These are phyloP conservation scores for Microcyclospora tardicrescens DNA, from an alignment of 2,329 filamentous ascomycete species.

Conservation along the genomic window DNA sequence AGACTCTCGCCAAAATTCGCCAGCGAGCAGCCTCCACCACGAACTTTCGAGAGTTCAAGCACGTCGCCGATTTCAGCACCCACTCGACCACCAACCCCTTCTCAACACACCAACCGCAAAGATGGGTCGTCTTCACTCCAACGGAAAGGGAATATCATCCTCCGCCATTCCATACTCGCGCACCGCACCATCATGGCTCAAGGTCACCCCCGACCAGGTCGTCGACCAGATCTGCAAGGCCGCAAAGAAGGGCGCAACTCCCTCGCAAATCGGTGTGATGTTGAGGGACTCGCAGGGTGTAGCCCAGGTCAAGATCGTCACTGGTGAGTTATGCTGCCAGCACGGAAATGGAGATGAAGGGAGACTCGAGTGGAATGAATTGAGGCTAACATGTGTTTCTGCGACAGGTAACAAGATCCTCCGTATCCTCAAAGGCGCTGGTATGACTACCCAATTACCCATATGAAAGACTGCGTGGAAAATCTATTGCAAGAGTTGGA, in stretches of 20 bases:
- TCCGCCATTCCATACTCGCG: constrained; percentile 96
- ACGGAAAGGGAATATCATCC: constrained; percentile 97
- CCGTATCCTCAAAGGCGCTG: constrained; percentile 92
- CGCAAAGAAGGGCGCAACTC: constrained; percentile 96
- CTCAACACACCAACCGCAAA: constrained; percentile 30
- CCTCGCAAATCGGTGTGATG: constrained; percentile 97
- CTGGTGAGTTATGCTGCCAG: constrained; percentile 49
- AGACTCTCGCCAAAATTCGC: no score
- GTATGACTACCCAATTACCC: constrained; percentile 45
- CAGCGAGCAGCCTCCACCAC: no score
- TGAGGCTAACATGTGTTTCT: constrained; percentile 7
- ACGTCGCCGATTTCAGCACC: no score
- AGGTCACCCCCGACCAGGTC: constrained; percentile 96
- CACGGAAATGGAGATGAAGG: not conserved
- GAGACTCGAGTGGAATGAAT: constrained; percentile 1
- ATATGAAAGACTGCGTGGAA: no score
- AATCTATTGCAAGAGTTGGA: no score
- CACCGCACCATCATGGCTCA: constrained; percentile 85
- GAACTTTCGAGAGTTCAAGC: no score
- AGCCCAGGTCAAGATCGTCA: constrained; percentile 94
- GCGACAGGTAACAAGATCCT: constrained; percentile 93
- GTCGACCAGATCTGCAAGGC: constrained; percentile 99
- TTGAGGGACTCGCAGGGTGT: constrained; percentile 97
- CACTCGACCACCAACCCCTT: no score
- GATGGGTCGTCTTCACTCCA: constrained; percentile 98